Evolutionary conservation across 257 asterid species (phyloP), one percentile per base, ranked within the genome.

Genomic region (Datura wrightii): DNA sequence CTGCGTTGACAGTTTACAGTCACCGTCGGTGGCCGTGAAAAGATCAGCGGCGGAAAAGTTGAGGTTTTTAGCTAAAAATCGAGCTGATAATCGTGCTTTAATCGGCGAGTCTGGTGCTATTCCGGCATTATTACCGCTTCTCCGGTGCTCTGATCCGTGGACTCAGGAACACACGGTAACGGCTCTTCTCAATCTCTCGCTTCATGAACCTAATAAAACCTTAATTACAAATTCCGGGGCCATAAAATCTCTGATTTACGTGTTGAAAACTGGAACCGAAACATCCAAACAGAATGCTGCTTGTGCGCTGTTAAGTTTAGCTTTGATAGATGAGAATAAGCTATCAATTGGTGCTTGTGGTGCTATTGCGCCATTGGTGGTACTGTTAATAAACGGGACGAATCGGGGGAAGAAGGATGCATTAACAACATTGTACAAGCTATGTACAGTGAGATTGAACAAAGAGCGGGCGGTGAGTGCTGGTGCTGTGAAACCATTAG

Each of bases 151-250:
- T 0, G 99, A 96, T 58, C 94, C 98, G 8, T 69, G 89, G 86
- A 90, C 98, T 1, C 99, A 96, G 74, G 99, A 96, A 41, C 97
- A 96, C 86, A 92, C 99, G 0, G 98, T 96, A 50, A 96, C 99
- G 18, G 99, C 98, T 24, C 34, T 96, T 0, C 87, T 96, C 6
- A 96, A 96, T 60, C 94, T 96, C 14, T 96, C 99, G 66, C 97
- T 96, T 66, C 97, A 90, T 39, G 98, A 96, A 7, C 85, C 80
- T 7, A 96, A 93, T 87, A 94, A 94, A 88, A 15, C 91, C 66
- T 74, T 92, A 82, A 92, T 96, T 10, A 83, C 93, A 0, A 69
- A 80, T 34, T 91, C 94, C 5, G 98, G 96, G 2, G 94, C 97
- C 0, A 85, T 96, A 65, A 96, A 96, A 86, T 88, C 98, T 11